Evolutionary conservation across 805 yeast genomes (phyloP).

Genomic region (Nakazawaea holstii): DNA sequence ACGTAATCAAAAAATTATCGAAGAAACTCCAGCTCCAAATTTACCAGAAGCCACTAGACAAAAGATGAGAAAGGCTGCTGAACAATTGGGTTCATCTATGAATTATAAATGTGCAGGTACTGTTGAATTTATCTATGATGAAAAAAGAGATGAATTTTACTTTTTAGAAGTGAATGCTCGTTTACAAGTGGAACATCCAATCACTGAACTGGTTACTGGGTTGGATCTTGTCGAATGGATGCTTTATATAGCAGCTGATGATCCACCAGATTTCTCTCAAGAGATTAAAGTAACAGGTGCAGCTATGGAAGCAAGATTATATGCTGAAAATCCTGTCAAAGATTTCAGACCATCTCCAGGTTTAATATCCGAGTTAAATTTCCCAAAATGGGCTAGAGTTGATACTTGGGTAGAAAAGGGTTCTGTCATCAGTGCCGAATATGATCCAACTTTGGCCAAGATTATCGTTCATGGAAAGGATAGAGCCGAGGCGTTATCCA

Average conservation of each 20-base stretch:
- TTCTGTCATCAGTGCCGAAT: constrained; percentile 82
- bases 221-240: constrained; percentile 96
- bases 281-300: constrained; percentile 70
- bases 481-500: constrained; percentile 75
- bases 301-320: constrained; percentile 93
- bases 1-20: constrained; percentile 93
- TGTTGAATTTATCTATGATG: constrained; percentile 91
- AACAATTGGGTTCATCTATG: constrained; percentile 73
- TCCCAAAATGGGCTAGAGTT: constrained; percentile 89
- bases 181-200: constrained; percentile 96
- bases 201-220: constrained; percentile 94
- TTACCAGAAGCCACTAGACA: constrained; percentile 75
- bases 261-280: constrained; percentile 71
- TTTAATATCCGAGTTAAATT: constrained; percentile 74
- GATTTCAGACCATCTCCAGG: constrained; percentile 97
- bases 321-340: constrained; percentile 95
- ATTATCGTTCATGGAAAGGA: constrained; percentile 92
- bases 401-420: constrained; percentile 95
- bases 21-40: constrained; percentile 97
- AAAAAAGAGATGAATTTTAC: constrained; percentile 80
- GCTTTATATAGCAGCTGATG: constrained; percentile 86
- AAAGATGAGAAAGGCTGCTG: constrained; percentile 78
- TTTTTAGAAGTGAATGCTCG: constrained; percentile 96
- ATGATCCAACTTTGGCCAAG: constrained; percentile 94
- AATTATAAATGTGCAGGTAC: constrained; percentile 97